Base-by-base conservation (phyloP, 345 rosid genomes). In the Lumnitzera littorea region DNA sequence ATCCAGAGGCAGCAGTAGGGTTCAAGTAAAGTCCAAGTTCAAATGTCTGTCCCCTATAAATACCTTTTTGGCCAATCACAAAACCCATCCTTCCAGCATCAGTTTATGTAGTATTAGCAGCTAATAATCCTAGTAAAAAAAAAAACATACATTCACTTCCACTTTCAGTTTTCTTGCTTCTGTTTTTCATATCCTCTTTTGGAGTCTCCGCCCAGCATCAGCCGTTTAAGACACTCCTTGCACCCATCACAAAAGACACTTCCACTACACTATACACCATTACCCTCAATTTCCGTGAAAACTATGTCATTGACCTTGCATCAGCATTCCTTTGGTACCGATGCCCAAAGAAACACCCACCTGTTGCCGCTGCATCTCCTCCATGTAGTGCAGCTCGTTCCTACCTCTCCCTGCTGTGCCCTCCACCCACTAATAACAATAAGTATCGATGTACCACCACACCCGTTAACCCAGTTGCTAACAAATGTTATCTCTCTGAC, bases 191-290 rank as follows among this genome's bases (percentile, higher is more conserved):
- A 9, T 36, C 11, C 43, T 36, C 43, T 36, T 36, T 36, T 36
- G 43, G 43, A 9, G 43, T 7, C 43, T 36, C 43, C 43, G 43
- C 43, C 43, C 43, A 36, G 43, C 43, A 9, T 36, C 49, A 12
- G 24, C 60, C 49, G 13, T 56, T n/a, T 48, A 56, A 67, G 49
- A 58, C 70, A 57, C 48, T 75, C 43, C 70, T 58, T 51, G 67
- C 80, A 31, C 70, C 63, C 56, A 65, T 75, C 31, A 61, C 68
- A 53, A 75, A 75, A 66, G 70, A 71, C 71, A 11, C 62, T 13
- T 36, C 55, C 59, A 64, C 74, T n/a, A 62, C 72, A 11, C 16
- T 75, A 53, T 70, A 70, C 64, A 20, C 69, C 51, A 46, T 67
- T 51, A 70, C 73, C 43, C 62, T 71, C 56, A 67, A 64, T 56